Base-by-base conservation (phyloP, 2,329 filamentous ascomycete genomes). In the Fusarium chuoi region DNA sequence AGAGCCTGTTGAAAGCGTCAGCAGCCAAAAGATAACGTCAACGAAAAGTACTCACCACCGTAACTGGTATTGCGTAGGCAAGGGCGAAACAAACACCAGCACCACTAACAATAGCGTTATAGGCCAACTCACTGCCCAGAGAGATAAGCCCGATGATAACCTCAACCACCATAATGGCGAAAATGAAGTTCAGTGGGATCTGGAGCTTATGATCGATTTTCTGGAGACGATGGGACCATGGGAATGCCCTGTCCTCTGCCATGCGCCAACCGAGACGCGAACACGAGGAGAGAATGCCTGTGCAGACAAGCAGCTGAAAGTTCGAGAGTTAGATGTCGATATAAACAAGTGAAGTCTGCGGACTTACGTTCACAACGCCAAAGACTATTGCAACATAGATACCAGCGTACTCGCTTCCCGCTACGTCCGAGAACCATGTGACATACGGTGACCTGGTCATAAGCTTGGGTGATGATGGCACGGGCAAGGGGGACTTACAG, bases 251-350 rank as follows among this genome's bases (percentile, higher is more conserved):
- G 3, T 71, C 68, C 18, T 64, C 41, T 0, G 68, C 68, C 68
- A 71, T 65, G 3, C 68, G 51, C 68, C 68, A 71, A 11, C 59
- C 68, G 3, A 71, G 60, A 5, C 68, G 68, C 18, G 68, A 71
- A 7, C 64, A 62, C 0, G 63, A 68, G 13, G 57, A 68, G 4
- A 68, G 38, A 10, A 68, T 61, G 1, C 65, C 59, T 0, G 64
- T 64, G 12, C 68, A 70, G 7, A 64, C 55, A 6, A 69, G 52
- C 7, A 70, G 24, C 68, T 64, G 20, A 11, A 2, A 22, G 3
- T 30, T 48, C 3, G 13, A 28, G 20, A 7, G 20, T 48, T 17
- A 48, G 45, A 6, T 48, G 26, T 15, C 13, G 9, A 13, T 4
- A 22, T 4, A 28, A 11, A 14, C 9, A 28, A 28, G 6, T 4